Percentiles rank a stretch among this genome's conserved stretches.
Conservation (phyloP, 139 green algal genomes). For the Closterium sp. region DNA sequence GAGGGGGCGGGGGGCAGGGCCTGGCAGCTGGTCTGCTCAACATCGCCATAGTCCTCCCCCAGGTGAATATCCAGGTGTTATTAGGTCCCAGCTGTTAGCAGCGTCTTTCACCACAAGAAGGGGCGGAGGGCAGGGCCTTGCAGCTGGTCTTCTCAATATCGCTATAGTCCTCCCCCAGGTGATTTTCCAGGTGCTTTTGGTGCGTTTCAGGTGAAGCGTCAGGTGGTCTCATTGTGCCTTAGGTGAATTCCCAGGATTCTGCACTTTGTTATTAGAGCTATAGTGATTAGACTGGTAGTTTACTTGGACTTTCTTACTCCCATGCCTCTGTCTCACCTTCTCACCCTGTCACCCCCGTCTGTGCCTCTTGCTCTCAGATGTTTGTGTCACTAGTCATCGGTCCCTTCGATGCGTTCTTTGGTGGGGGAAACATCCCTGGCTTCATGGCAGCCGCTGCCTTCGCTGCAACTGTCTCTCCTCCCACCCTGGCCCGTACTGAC, state of each 20-base stretch:
- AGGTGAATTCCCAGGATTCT: background rate
- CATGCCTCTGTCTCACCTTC: too few relatives aligned
- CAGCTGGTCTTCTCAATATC: background rate
- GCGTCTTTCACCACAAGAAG: conserved; percentile 22
- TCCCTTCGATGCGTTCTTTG: conserved; percentile 44
- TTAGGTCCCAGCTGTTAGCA: background rate
- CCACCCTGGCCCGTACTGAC: too few relatives aligned
- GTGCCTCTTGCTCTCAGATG: background rate
- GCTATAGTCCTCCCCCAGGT: background rate
- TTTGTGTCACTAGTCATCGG: conserved; percentile 29
- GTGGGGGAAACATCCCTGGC: conserved; percentile 41
- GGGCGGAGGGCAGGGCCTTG: conserved; percentile 40
- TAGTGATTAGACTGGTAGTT: too few relatives aligned
- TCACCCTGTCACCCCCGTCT: too few relatives aligned
- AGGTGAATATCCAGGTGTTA: background rate
- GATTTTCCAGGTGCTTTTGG: background rate
- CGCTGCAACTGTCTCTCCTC: background rate
- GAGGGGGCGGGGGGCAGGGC: conserved; percentile 39
- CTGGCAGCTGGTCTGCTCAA: background rate
- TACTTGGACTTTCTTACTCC: too few relatives aligned
- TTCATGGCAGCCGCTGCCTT: conserved; percentile 42
- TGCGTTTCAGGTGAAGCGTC: background rate
- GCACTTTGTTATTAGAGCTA: too few relatives aligned
- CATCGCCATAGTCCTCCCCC: background rate
- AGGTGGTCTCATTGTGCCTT: background rate